Evolutionary conservation across 768 basidiomycete species (phyloP).

Genomic region (Pleurotus citrinopileatus): DNA sequence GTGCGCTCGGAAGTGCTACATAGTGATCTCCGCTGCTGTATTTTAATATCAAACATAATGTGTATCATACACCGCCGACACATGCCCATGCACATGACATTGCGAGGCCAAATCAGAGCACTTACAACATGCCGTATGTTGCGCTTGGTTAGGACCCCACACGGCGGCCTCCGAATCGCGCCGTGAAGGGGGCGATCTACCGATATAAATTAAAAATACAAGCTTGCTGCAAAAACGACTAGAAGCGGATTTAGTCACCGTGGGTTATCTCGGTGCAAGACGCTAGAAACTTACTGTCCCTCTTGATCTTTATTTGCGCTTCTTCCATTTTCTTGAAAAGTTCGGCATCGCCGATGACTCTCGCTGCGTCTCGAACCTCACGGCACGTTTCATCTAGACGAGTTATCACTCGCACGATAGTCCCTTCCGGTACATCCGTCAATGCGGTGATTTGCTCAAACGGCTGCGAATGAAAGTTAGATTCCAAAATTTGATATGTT

Average conservation of each 20-base stretch:
- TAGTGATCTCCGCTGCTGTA: too few relatives aligned
- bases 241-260: neutral
- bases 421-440: constrained; percentile 95
- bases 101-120: too few relatives aligned
- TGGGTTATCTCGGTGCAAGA: neutral
- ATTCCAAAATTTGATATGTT: neutral
- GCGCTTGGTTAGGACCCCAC: too few relatives aligned
- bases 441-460: constrained; percentile 92
- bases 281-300: constrained; percentile 75
- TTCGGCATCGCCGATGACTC: constrained; percentile 95
- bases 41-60: too few relatives aligned
- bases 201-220: constrained; percentile 67
- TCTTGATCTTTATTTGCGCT: constrained; percentile 87
- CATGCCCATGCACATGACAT: too few relatives aligned
- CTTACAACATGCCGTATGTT: too few relatives aligned
- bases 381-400: constrained; percentile 95
- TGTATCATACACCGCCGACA: too few relatives aligned
- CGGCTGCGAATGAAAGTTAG: constrained; percentile 54
- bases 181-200: too few relatives aligned
- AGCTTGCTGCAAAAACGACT: constrained; percentile 87
- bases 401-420: constrained; percentile 94
- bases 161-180: too few relatives aligned
- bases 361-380: constrained; percentile 94
- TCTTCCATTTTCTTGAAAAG: constrained; percentile 99
- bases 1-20: too few relatives aligned